Percentiles rank a stretch among this genome's conserved stretches.
Evolutionary conservation across 495 filamentous ascomycete genomes (phyloP).

Genomic region (Chaetomidium leptoderma): DNA sequence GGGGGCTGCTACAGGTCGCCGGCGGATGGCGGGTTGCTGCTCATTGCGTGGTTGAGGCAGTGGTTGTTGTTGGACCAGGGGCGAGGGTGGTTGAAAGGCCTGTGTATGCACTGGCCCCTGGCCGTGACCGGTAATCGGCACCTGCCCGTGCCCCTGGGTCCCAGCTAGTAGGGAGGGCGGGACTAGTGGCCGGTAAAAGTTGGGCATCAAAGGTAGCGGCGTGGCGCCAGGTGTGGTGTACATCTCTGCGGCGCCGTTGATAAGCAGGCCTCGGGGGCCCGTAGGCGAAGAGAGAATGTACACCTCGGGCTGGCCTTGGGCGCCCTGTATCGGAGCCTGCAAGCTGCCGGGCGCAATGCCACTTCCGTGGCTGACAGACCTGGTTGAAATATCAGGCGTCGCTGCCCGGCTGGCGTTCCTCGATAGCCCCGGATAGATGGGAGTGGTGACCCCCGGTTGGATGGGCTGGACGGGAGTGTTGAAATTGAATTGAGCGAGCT

Average conservation of each 20-base stretch:
- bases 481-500: conserved; percentile 27
- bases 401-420: conserved; percentile 38
- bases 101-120: conserved; percentile 1
- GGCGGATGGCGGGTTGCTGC: conserved; percentile 17
- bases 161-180: not conserved
- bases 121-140: not conserved
- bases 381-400: conserved; percentile 39
- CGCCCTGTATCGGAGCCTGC: conserved; percentile 14
- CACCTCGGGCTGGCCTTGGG: conserved; percentile 42
- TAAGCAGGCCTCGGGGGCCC: conserved; percentile 56
- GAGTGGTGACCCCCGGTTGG: conserved; percentile 41
- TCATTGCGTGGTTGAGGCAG: conserved; percentile 20
- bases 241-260: conserved; percentile 43
- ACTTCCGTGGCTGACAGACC: conserved; percentile 24
- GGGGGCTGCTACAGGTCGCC: conserved; percentile 8
- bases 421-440: conserved; percentile 33
- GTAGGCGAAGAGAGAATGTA: conserved; percentile 60
- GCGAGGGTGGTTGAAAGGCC: conserved; percentile 5
- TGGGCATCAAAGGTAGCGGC: not conserved
- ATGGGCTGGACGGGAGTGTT: conserved; percentile 35
- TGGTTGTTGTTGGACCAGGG: conserved; percentile 9
- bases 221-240: conserved; percentile 39
- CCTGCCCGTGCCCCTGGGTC: conserved; percentile 12
- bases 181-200: not conserved
- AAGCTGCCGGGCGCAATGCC: conserved; percentile 10